Evolutionary conservation across 257 asterid species (phyloP).

Genomic region (Perilla frutescens): DNA sequence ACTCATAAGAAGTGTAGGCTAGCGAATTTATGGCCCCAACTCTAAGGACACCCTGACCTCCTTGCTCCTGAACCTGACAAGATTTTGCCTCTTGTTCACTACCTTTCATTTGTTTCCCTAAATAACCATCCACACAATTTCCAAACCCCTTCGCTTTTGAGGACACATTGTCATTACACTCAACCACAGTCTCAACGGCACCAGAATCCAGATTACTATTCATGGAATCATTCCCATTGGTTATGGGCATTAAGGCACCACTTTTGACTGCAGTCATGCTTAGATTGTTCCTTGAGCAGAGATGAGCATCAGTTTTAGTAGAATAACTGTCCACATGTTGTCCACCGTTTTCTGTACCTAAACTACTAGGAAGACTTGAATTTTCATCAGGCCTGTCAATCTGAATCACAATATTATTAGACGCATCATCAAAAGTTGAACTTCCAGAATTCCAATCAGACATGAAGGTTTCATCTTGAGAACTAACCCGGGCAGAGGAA

Average conservation of each 20-base stretch:
- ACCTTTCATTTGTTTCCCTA: conserved; percentile 52
- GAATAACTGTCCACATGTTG: conserved; percentile 39
- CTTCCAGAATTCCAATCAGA: conserved; percentile 52
- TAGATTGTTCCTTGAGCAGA: conserved; percentile 44
- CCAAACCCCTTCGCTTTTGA: conserved; percentile 25
- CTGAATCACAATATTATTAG: conserved; percentile 43
- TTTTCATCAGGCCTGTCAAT: conserved; percentile 43
- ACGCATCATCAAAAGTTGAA: conserved; percentile 41
- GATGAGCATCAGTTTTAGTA: conserved; percentile 37
- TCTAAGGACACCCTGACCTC: conserved; percentile 58
- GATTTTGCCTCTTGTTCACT: conserved; percentile 50
- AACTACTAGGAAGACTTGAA: conserved; percentile 31
- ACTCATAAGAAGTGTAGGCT: conserved; percentile 81
- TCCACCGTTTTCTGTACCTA: conserved; percentile 33
- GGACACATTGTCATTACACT: conserved; percentile 43
- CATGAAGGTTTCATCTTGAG: conserved; percentile 46
- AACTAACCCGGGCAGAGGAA: conserved; percentile 45
- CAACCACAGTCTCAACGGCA: conserved; percentile 48
- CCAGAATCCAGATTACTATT: conserved; percentile 42
- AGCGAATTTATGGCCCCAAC: conserved; percentile 66
- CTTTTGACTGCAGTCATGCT: conserved; percentile 37
- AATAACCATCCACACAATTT: conserved; percentile 43
- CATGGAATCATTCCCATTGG: conserved; percentile 40
- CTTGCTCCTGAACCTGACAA: conserved; percentile 54
- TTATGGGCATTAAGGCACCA: conserved; percentile 34